Evolutionary conservation across 2,329 filamentous ascomycete genomes (phyloP), one percentile per base, ranked within the genome.

Genomic region (Colletotrichum eremochloae): DNA sequence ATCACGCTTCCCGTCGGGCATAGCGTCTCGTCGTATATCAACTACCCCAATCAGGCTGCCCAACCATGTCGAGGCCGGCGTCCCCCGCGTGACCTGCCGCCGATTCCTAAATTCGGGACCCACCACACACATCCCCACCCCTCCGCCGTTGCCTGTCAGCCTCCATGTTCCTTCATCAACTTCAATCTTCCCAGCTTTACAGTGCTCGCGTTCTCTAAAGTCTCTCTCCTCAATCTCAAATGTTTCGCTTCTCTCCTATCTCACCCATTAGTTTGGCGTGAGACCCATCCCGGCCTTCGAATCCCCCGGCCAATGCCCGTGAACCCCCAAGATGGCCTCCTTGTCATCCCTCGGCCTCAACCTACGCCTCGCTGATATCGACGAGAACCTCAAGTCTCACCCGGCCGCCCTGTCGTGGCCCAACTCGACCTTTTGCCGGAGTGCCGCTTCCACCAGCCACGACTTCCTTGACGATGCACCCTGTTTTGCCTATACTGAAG

Each of bases 11-110:
- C 33, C 46, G 24, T 55, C 48, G 50, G 83, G 71, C 63, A 67
- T 71, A 55, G 24, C 24, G 24, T 24, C 69, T 66, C 60, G 50
- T 60, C 83, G 71, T 55, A 67, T 71, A 55, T 67, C 60, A 50
- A 48, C 24, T n/a, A 52, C 33, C 48, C 29, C 52, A 40, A 55
- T 11, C 6, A 24, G 24, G 24, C 40, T 40, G 52, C 52, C 64
- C 64, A 71, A 67, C 57, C 63, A 62, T 48, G 31, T 14, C 33
- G 33, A 20, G 3, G 15, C 40, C 57, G 64, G 50, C 42, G 38
- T 55, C 44, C 68, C 50, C 42, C 68, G 64, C 68, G 58, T 71
- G 68, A 71, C 68, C 65, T 44, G 55, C 57, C 57, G 38, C 68
- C 65, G 64, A 71, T 71, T 71, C 68, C 68, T 71, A 71, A 68